These are phyloP conservation scores for Colletotrichum tanaceti DNA, from an alignment of 2,329 filamentous ascomycete genomes.

Conservation along the genomic window DNA sequence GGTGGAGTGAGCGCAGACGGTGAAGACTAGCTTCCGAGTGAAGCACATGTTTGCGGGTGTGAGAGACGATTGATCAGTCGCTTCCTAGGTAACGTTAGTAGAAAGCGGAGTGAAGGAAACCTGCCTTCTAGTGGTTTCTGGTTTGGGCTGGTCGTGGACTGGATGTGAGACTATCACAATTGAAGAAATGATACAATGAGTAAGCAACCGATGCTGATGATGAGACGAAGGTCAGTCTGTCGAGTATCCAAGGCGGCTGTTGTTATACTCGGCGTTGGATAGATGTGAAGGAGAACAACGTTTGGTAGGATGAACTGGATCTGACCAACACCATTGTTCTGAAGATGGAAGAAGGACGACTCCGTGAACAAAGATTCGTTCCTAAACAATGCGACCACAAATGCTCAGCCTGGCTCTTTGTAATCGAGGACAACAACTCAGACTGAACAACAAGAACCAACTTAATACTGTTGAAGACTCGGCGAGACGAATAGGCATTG, in stretches of 20 bases:
- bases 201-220: not conserved
- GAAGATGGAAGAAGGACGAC: not conserved
- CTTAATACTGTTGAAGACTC: not conserved
- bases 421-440: too few species aligned
- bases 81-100: not conserved
- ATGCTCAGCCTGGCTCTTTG: too few species aligned
- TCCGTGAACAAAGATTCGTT: not conserved
- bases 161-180: not conserved
- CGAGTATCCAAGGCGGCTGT: too few species aligned
- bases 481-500: too few species aligned
- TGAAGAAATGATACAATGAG: not conserved
- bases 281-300: not conserved
- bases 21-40: slow-evolving; percentile 1
- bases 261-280: not conserved
- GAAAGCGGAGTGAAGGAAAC: not conserved
- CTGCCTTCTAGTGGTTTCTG: not conserved
- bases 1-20: slow-evolving; percentile 16
- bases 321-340: not conserved
- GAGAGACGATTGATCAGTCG: not conserved
- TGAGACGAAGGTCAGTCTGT: too few species aligned
- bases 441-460: not conserved
- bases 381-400: not conserved
- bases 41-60: not conserved
- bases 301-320: not conserved
- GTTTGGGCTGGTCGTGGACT: not conserved